A percentile compares a stretch with the other conserved stretches of the same genome.
Evolutionary conservation across 2,329 filamentous ascomycete species (phyloP).

Genomic region (Clonostachys sp.): DNA sequence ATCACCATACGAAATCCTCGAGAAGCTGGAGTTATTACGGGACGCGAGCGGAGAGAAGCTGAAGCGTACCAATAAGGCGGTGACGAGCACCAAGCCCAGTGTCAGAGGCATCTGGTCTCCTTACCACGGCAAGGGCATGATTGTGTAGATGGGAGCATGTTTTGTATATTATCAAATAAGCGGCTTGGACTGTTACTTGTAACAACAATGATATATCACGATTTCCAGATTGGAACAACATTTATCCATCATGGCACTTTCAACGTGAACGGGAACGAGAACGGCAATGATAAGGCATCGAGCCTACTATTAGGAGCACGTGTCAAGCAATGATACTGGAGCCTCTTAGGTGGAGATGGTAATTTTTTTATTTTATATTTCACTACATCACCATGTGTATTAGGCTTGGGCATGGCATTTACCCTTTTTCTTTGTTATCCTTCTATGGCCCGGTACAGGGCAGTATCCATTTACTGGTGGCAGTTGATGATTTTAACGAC

Average conservation of each 20-base stretch:
- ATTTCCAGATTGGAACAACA: too few species aligned
- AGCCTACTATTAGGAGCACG: not conserved
- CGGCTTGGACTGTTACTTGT: not conserved
- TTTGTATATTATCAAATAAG: not conserved
- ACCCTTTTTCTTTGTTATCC: not conserved
- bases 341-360: not conserved
- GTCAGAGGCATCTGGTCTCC: conserved; percentile 69
- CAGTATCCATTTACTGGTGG: conserved; percentile 22
- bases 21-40: conserved; percentile 71
- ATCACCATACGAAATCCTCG: conserved; percentile 71
- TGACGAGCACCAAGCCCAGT: conserved; percentile 59
- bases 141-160: conserved; percentile 31
- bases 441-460: too few species aligned
- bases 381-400: conserved; percentile 1
- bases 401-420: not conserved
- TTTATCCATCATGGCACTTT: too few species aligned
- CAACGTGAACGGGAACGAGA: too few species aligned
- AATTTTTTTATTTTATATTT: not conserved
- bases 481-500: conserved; percentile 59
- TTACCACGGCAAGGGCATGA: conserved; percentile 57
- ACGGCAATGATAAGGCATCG: not conserved
- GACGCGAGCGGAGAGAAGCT: conserved; percentile 74
- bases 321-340: not conserved
- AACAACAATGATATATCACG: not conserved
- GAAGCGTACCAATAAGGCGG: conserved; percentile 57